Percentiles rank a stretch among this genome's conserved stretches.
phyloP scores from a whole-genome alignment of 768 basidiomycete species.

The Kwoniella botswanensis region DNA sequence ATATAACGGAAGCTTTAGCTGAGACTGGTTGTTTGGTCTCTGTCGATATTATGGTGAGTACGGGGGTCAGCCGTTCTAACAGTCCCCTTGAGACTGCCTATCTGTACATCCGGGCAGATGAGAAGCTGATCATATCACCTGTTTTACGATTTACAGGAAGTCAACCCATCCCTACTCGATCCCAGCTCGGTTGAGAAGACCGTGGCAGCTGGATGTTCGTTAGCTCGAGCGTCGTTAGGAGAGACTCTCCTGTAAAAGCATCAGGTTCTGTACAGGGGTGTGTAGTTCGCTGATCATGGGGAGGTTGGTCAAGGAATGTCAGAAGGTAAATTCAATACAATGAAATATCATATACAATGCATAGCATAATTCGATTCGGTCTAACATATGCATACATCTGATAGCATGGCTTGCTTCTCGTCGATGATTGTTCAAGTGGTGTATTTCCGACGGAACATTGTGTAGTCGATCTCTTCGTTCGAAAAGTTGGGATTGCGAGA shows the following conservation, averaged over 20 bases:
- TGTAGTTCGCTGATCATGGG: too few relatives aligned
- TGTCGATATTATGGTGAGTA: slow-evolving; percentile 85
- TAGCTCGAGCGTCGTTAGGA: slow-evolving; percentile 57
- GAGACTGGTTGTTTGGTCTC: slow-evolving; percentile 93
- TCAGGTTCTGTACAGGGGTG: too few relatives aligned
- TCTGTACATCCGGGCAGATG: neutral
- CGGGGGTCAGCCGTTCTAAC: neutral
- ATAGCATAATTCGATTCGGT: neutral
- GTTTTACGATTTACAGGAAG: too few relatives aligned
- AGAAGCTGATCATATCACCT: too few relatives aligned
- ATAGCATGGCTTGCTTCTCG: neutral
- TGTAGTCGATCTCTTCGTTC: neutral
- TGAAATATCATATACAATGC: neutral
- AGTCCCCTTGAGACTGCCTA: neutral
- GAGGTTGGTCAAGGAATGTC: too few relatives aligned
- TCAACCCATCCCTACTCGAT: slow-evolving; percentile 91
- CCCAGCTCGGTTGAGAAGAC: slow-evolving; percentile 78
- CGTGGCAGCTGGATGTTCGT: slow-evolving; percentile 64
- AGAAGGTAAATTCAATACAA: too few relatives aligned
- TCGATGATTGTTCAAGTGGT: neutral
- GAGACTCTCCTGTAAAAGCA: slow-evolving; percentile 49
- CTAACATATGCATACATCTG: too few relatives aligned
- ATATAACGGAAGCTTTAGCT: slow-evolving; percentile 88
- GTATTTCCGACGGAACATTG: slow-evolving; percentile 2
- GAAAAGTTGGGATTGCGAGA: too few relatives aligned